Evolutionary conservation across 768 basidiomycete species (phyloP), one percentile per base, ranked within the genome.

Genomic region (Leccinum incarnatum): DNA sequence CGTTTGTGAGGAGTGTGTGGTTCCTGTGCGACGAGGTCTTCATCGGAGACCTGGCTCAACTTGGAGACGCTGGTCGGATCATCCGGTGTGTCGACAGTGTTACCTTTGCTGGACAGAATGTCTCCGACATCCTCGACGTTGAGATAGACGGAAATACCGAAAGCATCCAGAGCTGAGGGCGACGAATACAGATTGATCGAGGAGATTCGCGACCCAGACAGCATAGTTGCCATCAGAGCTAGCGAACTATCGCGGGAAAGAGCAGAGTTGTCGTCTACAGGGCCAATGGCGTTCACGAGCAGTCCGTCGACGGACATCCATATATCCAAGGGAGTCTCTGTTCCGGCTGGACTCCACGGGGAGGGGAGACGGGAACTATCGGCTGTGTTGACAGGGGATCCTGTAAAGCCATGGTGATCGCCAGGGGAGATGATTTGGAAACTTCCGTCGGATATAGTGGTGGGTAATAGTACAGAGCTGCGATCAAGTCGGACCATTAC

Each of bases 271-370:
- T 52, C 36, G 4, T 53, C 37, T 9, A 63, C 29, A 11, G 59
- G 68, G 27, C 72, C 70, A 0, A 50, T 42, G 0, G 64, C 64
- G 5, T 58, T 61, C 45, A 30, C 27, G 53, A 73, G 55, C 8
- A 57, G 2, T 2, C 70, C 70, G 7, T 68, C 55, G 10, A 58
- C 52, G 52, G 71, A 61, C 51, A 72, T 54, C 70, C 70, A 73
- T 1, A 74, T 56, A 17, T 67, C 48, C 9, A 46, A 15, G 5
- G 58, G 23, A 2, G 61, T 17, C 1, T 15, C 3, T 19, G 46
- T 60, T 53, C 62, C 68, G 19, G 51, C 5, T 5, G 71, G 72
- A 17, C 71, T 72, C 71, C 71, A 74, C 4, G 72, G 71, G 3
- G 71, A 74, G 14, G 68, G 64, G 15, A 72, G 72, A 29, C 25